Conservation (phyloP, 2,329 filamentous ascomycete genomes). For the Paecilomyces dactylethromorphus region DNA sequence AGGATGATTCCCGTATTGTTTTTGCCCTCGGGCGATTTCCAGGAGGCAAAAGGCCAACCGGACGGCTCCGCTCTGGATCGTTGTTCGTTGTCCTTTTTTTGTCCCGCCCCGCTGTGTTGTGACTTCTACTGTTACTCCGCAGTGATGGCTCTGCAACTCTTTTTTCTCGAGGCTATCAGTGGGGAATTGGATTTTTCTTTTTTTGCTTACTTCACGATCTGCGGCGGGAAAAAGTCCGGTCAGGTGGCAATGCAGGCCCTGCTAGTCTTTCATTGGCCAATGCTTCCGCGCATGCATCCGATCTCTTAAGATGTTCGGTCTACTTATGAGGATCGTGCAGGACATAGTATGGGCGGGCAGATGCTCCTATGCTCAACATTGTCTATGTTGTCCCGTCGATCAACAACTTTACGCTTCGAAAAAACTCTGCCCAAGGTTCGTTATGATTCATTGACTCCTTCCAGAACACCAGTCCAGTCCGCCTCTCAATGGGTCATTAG, state of each 20-base stretch:
- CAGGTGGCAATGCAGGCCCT: neutral
- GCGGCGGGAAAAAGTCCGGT: neutral
- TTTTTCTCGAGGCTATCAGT: neutral
- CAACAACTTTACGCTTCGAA: neutral
- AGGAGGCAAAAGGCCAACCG: neutral
- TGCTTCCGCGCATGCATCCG: neutral
- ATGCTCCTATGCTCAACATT: neutral
- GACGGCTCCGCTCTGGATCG: neutral
- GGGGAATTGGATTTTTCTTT: neutral
- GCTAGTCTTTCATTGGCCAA: neutral
- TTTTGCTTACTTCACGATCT: neutral
- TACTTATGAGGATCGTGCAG: neutral
- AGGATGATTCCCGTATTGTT: neutral
- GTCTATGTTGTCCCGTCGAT: neutral
- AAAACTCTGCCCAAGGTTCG: neutral
- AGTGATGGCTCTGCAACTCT: neutral
- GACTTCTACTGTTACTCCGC: neutral
- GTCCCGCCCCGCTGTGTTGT: neutral
- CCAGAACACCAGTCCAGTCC: neutral
- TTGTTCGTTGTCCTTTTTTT: neutral
- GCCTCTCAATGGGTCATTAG: neutral
- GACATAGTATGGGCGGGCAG: neutral
- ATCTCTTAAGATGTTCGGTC: neutral
- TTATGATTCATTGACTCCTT: neutral
- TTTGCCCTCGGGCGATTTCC: neutral